Evolutionary conservation across 176 grass and related monocot species (phyloP).

Genomic region (Oryza coarctata): DNA sequence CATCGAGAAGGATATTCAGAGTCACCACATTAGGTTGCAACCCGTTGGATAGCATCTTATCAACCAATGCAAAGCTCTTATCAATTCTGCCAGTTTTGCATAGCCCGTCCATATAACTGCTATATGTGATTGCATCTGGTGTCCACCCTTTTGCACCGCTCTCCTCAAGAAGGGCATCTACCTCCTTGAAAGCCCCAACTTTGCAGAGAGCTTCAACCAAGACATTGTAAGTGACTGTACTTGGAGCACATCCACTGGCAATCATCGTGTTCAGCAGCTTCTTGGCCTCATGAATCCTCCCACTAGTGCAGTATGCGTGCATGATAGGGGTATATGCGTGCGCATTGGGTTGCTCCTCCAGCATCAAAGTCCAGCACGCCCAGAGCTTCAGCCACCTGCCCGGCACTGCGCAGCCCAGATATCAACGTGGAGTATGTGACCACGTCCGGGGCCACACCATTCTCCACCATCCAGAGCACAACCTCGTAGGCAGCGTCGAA

Average conservation of each 20-base stretch:
- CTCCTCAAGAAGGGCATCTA: slow-evolving; percentile 57
- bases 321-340: slow-evolving; percentile 82
- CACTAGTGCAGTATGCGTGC: slow-evolving; percentile 56
- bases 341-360: slow-evolving; percentile 73
- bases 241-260: slow-evolving; percentile 52
- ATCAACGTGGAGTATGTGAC: slow-evolving; percentile 87
- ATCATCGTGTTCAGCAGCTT: slow-evolving; percentile 61
- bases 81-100: slow-evolving; percentile 64
- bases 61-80: slow-evolving; percentile 53
- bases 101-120: slow-evolving; percentile 77
- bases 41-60: slow-evolving; percentile 60
- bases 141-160: slow-evolving; percentile 56
- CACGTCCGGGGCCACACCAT: slow-evolving; percentile 55
- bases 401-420: slow-evolving; percentile 59
- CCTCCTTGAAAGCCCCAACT: slow-evolving; percentile 53
- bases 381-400: slow-evolving; percentile 67
- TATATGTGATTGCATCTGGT: slow-evolving; percentile 81
- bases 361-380: slow-evolving; percentile 84
- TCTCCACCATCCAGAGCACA: slow-evolving; percentile 53
- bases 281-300: slow-evolving; percentile 60
- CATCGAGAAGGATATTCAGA: slow-evolving; percentile 91
- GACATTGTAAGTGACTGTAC: slow-evolving; percentile 75
- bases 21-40: slow-evolving; percentile 71
- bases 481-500: slow-evolving; percentile 73
- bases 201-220: slow-evolving; percentile 74